Percentiles rank a stretch among this genome's conserved stretches.
These are phyloP conservation scores for Bryopsis sp. DNA, from an alignment of 139 green algal species.

Conservation along the genomic window DNA sequence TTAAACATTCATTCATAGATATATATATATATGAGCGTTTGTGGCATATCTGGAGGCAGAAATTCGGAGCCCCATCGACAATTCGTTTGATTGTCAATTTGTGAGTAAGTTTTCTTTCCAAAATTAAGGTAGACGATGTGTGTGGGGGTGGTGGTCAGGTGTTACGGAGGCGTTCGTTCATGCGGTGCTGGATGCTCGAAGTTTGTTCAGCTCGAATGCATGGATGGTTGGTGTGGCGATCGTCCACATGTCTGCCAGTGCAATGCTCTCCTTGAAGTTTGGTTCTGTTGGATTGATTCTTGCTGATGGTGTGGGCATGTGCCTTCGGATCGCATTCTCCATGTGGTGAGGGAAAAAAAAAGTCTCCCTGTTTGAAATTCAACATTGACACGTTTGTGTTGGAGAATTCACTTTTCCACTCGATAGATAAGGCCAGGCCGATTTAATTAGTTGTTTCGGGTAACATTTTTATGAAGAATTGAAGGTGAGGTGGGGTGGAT, in stretches of 20 bases:
- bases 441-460: neutral
- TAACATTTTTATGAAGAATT: no score
- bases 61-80: no score
- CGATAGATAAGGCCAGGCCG: neutral
- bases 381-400: neutral
- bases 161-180: constrained; percentile 79
- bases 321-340: constrained; percentile 60
- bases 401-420: neutral
- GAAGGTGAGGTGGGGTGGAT: no score
- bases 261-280: constrained; percentile 23
- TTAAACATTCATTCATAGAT: no score
- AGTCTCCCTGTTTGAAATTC: neutral
- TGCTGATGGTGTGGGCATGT: constrained; percentile 68
- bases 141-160: constrained; percentile 31
- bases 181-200: constrained; percentile 34
- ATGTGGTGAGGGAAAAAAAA: constrained; percentile 28
- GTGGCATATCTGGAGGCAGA: no score
- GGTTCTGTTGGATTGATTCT: constrained; percentile 54
- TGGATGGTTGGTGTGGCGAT: constrained; percentile 42
- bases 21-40: no score
- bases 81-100: no score
- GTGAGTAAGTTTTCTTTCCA: constrained; percentile 1
- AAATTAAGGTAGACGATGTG: neutral
- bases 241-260: constrained; percentile 43
- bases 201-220: constrained; percentile 45